Base-by-base conservation (phyloP, 768 basidiomycete genomes). In the Termitomyces sp. region DNA sequence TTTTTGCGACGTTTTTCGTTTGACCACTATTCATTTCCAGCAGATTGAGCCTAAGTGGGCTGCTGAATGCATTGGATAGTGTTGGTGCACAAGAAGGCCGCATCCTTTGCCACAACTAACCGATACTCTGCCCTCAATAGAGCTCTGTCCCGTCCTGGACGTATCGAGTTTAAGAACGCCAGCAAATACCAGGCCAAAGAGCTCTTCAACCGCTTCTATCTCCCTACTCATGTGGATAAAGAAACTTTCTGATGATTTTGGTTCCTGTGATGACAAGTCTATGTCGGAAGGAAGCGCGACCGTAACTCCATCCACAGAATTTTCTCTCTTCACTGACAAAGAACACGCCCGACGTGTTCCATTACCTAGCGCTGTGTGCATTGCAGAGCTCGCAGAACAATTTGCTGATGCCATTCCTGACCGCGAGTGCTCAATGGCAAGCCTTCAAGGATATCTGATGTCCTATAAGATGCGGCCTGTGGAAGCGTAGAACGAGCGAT, bases 81-180 rank as follows among this genome's bases (percentile, higher is more conserved):
- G 77, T 88, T 49, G 80, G 79, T 1, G 83, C 87, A 0, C 82
- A 83, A 63, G 86, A 88, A 67, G 87, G 87, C 6, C 82, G 86
- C 0, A 75, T 89, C 18, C 72, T 87, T 87, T 55, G 86, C 86
- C n/a, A 88, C 87, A 12, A 87, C 87, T 3, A 88, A 89, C 71
- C 77, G 79, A 60, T 84, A 81, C 65, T 64, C 66, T 6, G 69
- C 75, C 1, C 81, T 89, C 29, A 87, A 88, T 59, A 71, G 84
- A 1, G 88, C 87, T 0, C 72, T 89, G 24, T 78, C 78, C 59
- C 80, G 87, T 9, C 83, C 87, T 0, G 87, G 88, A 9, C 79
- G 88, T 6, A 81, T 89, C 56, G 82, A 86, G 66, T 87, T 87
- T 67, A 77, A 77, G 59, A 74, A 80, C 18, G 84, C 87, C 27